Evolutionary conservation across 495 filamentous ascomycete genomes (phyloP).

Genomic region (Jackrogersella minutella): DNA sequence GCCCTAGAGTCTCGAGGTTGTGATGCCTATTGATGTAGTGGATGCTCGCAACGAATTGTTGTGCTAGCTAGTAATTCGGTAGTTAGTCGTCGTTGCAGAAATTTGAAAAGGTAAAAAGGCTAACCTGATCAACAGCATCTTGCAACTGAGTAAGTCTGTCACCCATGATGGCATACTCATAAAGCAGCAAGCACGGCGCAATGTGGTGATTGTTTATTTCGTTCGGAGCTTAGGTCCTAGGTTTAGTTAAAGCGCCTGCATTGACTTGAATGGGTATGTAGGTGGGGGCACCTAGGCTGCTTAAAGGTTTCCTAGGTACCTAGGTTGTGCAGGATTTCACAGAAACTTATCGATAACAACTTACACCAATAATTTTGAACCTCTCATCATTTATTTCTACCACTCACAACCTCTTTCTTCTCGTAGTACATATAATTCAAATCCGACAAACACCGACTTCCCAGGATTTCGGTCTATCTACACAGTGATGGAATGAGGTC

Average conservation of each 20-base stretch:
- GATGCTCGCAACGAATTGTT: slow-evolving; percentile 87
- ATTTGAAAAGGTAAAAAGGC: background rate
- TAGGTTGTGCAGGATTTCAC: no score
- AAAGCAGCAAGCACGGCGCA: background rate
- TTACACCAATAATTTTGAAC: no score
- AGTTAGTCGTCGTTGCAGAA: slow-evolving; percentile 9
- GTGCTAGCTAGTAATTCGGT: slow-evolving; percentile 68
- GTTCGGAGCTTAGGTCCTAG: background rate
- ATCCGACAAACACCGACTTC: background rate
- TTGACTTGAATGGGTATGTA: no score
- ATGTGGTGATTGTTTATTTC: slow-evolving; percentile 2
- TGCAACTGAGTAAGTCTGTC: slow-evolving; percentile 94
- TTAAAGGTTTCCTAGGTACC: no score
- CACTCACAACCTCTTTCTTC: background rate
- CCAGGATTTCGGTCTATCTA: background rate
- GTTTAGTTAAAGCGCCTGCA: background rate
- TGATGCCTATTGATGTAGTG: slow-evolving; percentile 86
- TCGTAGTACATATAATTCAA: background rate
- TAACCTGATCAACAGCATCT: slow-evolving; percentile 89
- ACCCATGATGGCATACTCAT: slow-evolving; percentile 66
- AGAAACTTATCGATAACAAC: slow-evolving; percentile 13
- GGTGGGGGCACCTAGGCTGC: no score
- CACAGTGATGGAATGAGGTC: slow-evolving; percentile 32
- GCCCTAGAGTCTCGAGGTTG: slow-evolving; percentile 71
- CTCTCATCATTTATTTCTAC: background rate